These are phyloP conservation scores for Trichosporon faecale DNA, from an alignment of 1,284 basidiomycete species.

Conservation along the genomic window DNA sequence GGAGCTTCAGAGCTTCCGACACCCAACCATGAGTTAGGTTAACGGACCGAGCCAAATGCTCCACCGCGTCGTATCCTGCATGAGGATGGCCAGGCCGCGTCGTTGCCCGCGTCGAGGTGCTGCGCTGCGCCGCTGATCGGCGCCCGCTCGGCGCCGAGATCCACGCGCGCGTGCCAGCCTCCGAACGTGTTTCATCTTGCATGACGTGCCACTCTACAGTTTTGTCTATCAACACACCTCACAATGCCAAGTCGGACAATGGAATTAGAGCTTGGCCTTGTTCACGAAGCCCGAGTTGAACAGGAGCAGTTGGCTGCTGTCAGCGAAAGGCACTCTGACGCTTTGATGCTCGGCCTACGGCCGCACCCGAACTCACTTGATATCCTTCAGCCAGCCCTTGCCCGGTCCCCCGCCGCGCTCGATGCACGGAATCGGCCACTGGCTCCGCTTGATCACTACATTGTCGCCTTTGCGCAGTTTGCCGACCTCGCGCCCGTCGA, in stretches of 20 bases:
- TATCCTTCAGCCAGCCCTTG: constrained; percentile 93
- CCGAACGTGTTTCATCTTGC: not conserved
- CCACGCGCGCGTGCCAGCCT: not conserved
- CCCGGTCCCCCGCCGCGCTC: constrained; percentile 74
- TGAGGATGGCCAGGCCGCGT: no score
- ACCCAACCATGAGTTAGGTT: not conserved
- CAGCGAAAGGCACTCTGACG: no score
- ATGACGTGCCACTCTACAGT: no score
- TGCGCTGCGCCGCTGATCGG: no score
- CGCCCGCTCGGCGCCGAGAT: not conserved
- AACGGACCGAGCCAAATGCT: not conserved
- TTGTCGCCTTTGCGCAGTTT: constrained; percentile 76
- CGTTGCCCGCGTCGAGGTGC: no score
- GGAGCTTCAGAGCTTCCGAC: not conserved
- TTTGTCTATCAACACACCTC: no score
- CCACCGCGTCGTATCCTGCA: not conserved
- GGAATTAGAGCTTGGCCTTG: constrained; percentile 48
- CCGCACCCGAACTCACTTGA: constrained; percentile 59
- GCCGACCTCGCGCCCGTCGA: constrained; percentile 84
- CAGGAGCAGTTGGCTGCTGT: constrained; percentile 65
- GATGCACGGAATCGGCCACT: constrained; percentile 87
- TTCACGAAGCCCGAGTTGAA: constrained; percentile 87
- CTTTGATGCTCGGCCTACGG: no score
- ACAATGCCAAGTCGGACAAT: no score
- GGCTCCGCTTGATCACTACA: constrained; percentile 76